Percentiles rank a stretch among this genome's conserved stretches.
These are phyloP conservation scores for Trametes cubensis DNA, from an alignment of 768 basidiomycete species.

Conservation along the genomic window DNA sequence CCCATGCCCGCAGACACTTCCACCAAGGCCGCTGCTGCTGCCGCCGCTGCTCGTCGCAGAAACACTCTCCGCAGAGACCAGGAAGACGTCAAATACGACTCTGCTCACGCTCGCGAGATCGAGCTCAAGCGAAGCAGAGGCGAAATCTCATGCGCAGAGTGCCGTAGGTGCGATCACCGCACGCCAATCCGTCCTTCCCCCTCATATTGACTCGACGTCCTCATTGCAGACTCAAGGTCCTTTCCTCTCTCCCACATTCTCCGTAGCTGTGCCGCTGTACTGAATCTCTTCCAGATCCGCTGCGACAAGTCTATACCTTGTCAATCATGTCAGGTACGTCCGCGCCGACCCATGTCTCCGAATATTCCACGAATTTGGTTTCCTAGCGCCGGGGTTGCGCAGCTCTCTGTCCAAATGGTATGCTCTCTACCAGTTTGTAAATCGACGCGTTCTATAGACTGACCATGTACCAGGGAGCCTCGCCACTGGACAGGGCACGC, in stretches of 20 bases:
- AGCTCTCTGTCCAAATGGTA: conserved; percentile 72
- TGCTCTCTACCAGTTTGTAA: conserved; percentile 22
- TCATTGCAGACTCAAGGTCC: conserved; percentile 33
- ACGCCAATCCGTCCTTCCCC: conserved; percentile 11
- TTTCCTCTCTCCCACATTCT: not conserved
- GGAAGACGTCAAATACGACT: conserved; percentile 31
- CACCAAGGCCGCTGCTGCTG: conserved; percentile 26
- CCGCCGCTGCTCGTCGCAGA: conserved; percentile 26
- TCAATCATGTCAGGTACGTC: conserved; percentile 68
- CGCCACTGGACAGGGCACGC: conserved; percentile 79
- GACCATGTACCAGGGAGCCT: conserved; percentile 53
- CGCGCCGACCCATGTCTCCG: not conserved
- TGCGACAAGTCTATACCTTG: conserved; percentile 84
- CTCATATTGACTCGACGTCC: conserved; percentile 6
- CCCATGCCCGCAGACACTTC: conserved; percentile 33
- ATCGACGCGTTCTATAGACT: not conserved
- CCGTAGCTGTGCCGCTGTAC: not conserved
- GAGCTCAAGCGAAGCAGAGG: conserved; percentile 76
- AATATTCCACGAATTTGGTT: not conserved
- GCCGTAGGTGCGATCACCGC: conserved; percentile 67
- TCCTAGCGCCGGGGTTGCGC: conserved; percentile 65
- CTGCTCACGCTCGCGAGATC: conserved; percentile 47
- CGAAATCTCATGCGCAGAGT: conserved; percentile 79
- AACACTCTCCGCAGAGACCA: conserved; percentile 29
- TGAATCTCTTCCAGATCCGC: conserved; percentile 61